Base-by-base conservation (phyloP, 257 asterid genomes). In the Ocimum tenuiflorum region DNA sequence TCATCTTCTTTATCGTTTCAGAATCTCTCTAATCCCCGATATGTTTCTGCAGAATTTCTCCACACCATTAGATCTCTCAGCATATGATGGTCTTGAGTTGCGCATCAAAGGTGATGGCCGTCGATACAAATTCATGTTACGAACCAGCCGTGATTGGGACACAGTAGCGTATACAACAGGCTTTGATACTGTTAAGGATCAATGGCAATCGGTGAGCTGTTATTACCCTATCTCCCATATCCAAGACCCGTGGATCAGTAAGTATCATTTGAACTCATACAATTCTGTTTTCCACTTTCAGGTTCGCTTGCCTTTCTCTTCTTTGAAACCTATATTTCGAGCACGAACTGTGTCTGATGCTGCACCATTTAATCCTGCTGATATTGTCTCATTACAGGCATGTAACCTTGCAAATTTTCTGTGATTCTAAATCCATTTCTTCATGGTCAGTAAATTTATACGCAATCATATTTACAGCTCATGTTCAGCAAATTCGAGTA, bases 401-500 rank as follows among this genome's bases (percentile, higher is more conserved):
- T 29, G 79, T 47, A 24, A 39, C 72, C 58, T 35, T 67, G 60
- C 3, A 31, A 12, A 22, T 38, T 15, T 56, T 69, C 0, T 43
- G 35, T 8, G 46, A 55, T 18, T 48, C 51, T 52, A 0, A 27
- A 51, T 19, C 59, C 14, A 15, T 47, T 60, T 74, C 13, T 24
- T 42, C 63, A 20, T 23, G 43, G 36, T 29, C 27, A 7, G 22
- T 57, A 14, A 18, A 29, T 67, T 31, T 60, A 29, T 70, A 13
- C n/a, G 42, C 36, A n/a, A 50, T 60, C 74, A 61, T 72, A 43
- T 69, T 52, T 67, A 60, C 94, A 89, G 99, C 95, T 92, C 69
- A 92, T 92, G 99, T 89, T 86, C 79, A 92, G 97, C 78, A 87
- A 89, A 78, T 92, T 89, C 13, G 99, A 89, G 86, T 87, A 83